Evolutionary conservation across 805 yeast genomes (phyloP), one percentile per base, ranked within the genome.

Genomic region (Ogataea salicorniae): DNA sequence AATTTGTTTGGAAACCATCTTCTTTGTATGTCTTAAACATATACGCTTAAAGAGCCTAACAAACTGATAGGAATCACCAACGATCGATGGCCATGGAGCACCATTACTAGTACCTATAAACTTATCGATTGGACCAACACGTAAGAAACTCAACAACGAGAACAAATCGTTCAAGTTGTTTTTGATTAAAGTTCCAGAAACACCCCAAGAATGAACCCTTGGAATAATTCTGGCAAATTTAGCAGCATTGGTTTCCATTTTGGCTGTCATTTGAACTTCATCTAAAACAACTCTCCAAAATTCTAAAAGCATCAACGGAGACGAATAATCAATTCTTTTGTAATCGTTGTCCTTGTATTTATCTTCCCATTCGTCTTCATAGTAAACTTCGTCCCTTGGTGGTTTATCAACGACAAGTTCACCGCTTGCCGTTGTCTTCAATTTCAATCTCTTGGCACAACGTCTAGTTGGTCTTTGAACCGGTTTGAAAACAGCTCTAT

Each of bases 161-260:
- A 77, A 80, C 42, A 91, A 71, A 63, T 92, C 97, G 33, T 72
- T 63, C 38, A 86, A 66, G 37, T 79, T 74, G 51, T 77, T 77
- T 53, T 83, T 81, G 15, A 90, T 84, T 0, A 97, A 95, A 0
- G 99, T 94, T 6, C 99, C 99, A 1, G 96, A 87, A 0, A 91
- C 97, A 15, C 96, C 97, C 98, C 98, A 94, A 0, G 96, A 81
- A 67, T 94, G 97, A 41, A 80, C 77, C 45, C 96, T 73, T 5
- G 96, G 92, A 23, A 94, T 78, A 35, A 87, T 68, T 2, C 86
- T 72, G 0, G 96, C 89, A 47, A 90, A 87, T 47, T 78, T 81
- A 18, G 96, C 89, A 1, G 94, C 88, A 45, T 86, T 79, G 0
- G 92, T 79, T 3, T 80, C 74, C 20, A 83, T 83, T 3, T 78